These are phyloP conservation scores for Hypoxylon sp. DNA, from an alignment of 2,329 filamentous ascomycete genomes.

Conservation along the genomic window DNA sequence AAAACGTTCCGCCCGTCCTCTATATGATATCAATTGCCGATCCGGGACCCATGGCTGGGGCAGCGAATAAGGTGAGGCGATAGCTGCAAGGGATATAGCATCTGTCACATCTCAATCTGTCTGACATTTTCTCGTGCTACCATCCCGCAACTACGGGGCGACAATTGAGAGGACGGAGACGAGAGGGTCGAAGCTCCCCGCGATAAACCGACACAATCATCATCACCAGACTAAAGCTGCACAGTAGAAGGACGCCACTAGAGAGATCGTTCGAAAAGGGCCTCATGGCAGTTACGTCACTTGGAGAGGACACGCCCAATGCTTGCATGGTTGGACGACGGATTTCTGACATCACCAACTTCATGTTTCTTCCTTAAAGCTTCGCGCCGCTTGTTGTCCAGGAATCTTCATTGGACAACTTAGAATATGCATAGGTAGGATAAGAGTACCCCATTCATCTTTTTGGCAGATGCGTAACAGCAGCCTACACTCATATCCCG, in stretches of 20 bases:
- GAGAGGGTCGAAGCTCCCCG: constrained; percentile 32
- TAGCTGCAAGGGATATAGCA: constrained; percentile 44
- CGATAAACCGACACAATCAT: constrained; percentile 39
- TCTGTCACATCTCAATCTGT: constrained; percentile 46
- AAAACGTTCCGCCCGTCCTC: constrained; percentile 37
- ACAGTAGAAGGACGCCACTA: constrained; percentile 37
- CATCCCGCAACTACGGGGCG: constrained; percentile 36
- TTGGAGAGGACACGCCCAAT: constrained; percentile 26
- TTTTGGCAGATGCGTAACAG: constrained; percentile 25
- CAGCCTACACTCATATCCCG: constrained; percentile 27
- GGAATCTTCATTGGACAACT: constrained; percentile 30
- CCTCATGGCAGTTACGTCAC: constrained; percentile 41
- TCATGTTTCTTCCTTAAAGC: constrained; percentile 26
- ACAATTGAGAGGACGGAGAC: constrained; percentile 25
- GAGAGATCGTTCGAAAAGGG: constrained; percentile 31
- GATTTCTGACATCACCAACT: constrained; percentile 42
- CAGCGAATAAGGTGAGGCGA: constrained; percentile 42
- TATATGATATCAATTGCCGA: constrained; percentile 45
- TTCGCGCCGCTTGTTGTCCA: constrained; percentile 18
- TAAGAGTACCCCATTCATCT: constrained; percentile 15
- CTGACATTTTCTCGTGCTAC: constrained; percentile 42
- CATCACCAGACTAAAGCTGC: constrained; percentile 38
- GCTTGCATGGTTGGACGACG: constrained; percentile 26
- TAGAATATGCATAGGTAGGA: constrained; percentile 21
- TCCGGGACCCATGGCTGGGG: constrained; percentile 44